Conservation (phyloP, 1,139 yeast species). For the Citeromyces siamensis region DNA sequence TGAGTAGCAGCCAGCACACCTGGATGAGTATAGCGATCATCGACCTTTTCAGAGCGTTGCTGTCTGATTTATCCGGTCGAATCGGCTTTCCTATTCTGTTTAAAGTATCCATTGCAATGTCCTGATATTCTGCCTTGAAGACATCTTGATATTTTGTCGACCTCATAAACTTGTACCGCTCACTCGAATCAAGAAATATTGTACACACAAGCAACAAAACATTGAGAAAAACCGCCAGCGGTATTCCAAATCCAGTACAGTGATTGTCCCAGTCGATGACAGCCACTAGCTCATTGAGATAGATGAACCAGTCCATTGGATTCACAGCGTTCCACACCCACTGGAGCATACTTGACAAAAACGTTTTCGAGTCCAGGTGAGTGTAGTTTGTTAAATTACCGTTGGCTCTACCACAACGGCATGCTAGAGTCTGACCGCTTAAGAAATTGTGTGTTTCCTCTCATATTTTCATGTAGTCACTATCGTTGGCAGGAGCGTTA, state of each 20-base stretch:
- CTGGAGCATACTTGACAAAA: too few species aligned
- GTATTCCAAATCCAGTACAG: neutral
- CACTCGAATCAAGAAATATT: neutral
- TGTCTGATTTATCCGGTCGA: neutral
- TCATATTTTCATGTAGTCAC: too few species aligned
- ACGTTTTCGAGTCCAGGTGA: too few species aligned
- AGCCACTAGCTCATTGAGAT: neutral
- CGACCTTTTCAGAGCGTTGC: neutral
- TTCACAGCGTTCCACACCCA: neutral
- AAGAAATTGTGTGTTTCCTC: too few species aligned
- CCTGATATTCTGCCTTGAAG: slow-evolving; percentile 1
- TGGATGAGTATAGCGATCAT: slow-evolving; percentile 1
- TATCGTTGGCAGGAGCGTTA: too few species aligned
- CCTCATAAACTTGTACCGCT: neutral
- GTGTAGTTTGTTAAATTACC: too few species aligned
- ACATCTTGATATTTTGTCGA: slow-evolving; percentile 1
- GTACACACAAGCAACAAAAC: neutral
- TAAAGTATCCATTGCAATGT: neutral
- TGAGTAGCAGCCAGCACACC: neutral
- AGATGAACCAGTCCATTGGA: neutral
- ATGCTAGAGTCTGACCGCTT: too few species aligned
- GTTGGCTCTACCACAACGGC: too few species aligned
- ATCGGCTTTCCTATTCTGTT: neutral
- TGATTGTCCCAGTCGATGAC: neutral
- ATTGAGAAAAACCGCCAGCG: neutral